phyloP scores from a whole-genome alignment of 257 asterid species.

The Eucommia ulmoides region DNA sequence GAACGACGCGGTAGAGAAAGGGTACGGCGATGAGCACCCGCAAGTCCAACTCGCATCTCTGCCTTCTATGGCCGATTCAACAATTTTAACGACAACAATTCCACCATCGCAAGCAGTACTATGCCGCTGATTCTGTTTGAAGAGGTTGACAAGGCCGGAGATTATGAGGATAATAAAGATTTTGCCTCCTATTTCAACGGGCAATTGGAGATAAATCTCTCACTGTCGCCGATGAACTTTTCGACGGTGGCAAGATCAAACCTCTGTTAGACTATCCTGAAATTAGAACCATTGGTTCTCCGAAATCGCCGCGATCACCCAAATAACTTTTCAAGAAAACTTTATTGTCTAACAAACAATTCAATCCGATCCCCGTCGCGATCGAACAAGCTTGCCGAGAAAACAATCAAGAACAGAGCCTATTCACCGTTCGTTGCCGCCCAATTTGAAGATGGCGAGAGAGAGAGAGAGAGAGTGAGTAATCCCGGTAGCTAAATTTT shows the following conservation, averaged over 20 bases:
- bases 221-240: constrained; percentile 82
- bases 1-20: no score
- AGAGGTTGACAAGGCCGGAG: constrained; percentile 9
- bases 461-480: no score
- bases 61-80: constrained; percentile 20
- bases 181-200: constrained; percentile 81
- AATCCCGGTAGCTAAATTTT: no score
- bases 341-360: constrained; percentile 32
- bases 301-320: constrained; percentile 30
- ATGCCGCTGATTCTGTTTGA: constrained; percentile 34
- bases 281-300: constrained; percentile 10
- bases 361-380: constrained; percentile 65
- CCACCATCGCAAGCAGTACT: constrained; percentile 3
- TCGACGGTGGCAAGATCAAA: constrained; percentile 75
- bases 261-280: constrained; percentile 61
- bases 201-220: constrained; percentile 33
- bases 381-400: constrained; percentile 29
- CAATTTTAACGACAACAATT: constrained; percentile 3
- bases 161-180: constrained; percentile 24
- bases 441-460: no score
- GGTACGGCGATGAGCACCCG: no score
- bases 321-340: constrained; percentile 28
- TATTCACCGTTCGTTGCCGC: constrained; percentile 16
- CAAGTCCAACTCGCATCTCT: constrained; percentile 32
- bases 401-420: background rate